Evolutionary conservation across 148 eudicot species (phyloP).

Genomic region (Camellia lanceoleosa): DNA sequence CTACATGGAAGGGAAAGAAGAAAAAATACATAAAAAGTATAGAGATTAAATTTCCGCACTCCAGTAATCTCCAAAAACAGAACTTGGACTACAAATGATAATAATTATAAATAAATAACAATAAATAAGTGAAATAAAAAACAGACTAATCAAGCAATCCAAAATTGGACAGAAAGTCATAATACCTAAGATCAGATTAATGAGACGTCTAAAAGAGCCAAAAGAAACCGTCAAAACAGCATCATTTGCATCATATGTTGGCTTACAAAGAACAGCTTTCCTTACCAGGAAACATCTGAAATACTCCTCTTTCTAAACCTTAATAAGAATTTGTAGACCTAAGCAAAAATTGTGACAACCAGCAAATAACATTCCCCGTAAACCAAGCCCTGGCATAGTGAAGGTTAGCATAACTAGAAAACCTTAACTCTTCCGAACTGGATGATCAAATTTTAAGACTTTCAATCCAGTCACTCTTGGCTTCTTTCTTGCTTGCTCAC

Average conservation of each 20-base stretch:
- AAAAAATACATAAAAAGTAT: background rate
- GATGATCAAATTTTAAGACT: too few species aligned
- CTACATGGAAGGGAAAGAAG: conserved; percentile 30
- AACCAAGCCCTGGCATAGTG: too few species aligned
- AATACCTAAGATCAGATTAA: background rate
- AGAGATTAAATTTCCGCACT: conserved; percentile 8
- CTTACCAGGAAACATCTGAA: background rate
- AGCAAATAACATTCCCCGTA: too few species aligned
- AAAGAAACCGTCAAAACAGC: background rate
- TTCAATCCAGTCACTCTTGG: too few species aligned
- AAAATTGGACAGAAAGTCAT: background rate
- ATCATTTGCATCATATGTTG: background rate
- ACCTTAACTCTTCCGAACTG: too few species aligned
- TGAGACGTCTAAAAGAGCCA: background rate
- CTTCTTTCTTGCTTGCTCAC: too few species aligned
- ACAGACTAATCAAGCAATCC: background rate
- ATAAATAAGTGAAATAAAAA: background rate
- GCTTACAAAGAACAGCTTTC: background rate
- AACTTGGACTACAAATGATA: background rate
- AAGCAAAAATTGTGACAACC: too few species aligned
- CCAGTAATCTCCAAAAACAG: conserved; percentile 9
- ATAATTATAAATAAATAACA: background rate
- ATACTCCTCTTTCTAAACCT: too few species aligned
- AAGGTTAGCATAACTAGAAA: too few species aligned
- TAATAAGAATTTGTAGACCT: too few species aligned